Evolutionary conservation across 208 protist genomes (phyloP).

Genomic region (Herpetomonas tarakana): DNA sequence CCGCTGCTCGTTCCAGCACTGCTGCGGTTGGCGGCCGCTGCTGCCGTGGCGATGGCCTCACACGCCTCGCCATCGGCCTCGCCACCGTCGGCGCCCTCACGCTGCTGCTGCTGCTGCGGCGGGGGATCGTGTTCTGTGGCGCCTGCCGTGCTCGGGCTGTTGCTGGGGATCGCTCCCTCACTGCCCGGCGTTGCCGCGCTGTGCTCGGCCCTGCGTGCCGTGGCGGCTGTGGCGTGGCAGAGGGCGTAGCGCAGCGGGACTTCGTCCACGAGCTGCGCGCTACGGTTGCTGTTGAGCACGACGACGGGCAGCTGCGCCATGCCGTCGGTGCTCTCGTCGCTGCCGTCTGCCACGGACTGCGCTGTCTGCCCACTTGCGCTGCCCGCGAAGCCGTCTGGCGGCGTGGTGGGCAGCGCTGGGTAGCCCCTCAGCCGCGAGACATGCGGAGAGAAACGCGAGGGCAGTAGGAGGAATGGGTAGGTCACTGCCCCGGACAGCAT

Average conservation of each 20-base stretch:
- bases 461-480: background rate
- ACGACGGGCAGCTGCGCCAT: background rate
- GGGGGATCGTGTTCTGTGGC: background rate
- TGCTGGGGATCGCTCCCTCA: background rate
- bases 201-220: background rate
- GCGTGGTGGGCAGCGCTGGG: background rate
- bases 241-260: background rate
- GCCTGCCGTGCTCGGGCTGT: background rate
- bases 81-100: background rate
- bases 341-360: no score
- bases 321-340: no score
- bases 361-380: no score
- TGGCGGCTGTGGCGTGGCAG: background rate
- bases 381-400: background rate
- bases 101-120: no score
- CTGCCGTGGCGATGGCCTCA: background rate
- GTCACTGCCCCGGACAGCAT: background rate
- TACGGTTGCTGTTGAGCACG: constrained; percentile 5
- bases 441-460: background rate
- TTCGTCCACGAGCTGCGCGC: background rate
- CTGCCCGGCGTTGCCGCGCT: no score
- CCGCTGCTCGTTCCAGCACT: no score
- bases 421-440: background rate
- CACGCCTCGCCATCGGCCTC: background rate
- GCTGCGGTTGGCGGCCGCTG: background rate